Conservation (phyloP, 306 rosid species). For the Fagus crenata region DNA sequence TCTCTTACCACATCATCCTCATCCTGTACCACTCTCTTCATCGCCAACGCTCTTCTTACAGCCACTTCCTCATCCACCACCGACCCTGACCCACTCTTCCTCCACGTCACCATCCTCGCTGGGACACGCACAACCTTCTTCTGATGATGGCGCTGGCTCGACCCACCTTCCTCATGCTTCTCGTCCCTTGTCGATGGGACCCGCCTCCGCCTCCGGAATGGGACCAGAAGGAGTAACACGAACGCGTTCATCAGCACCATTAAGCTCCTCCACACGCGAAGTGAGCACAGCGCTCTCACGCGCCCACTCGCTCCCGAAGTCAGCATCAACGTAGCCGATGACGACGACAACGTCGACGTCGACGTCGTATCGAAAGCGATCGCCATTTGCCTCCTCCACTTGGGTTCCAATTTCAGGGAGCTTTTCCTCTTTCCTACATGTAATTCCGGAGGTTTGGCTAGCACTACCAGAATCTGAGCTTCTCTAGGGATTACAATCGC, state of each 20-base stretch:
- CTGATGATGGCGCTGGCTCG: neutral
- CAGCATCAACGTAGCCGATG: conserved; percentile 36
- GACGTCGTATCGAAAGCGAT: neutral
- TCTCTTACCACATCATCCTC: conserved; percentile 42
- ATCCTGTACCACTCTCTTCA: conserved; percentile 59
- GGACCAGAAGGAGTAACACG: conserved; percentile 52
- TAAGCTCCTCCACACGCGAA: conserved; percentile 54
- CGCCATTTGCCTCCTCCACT: neutral
- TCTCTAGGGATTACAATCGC: neutral
- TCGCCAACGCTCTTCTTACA: conserved; percentile 68
- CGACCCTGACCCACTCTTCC: conserved; percentile 13
- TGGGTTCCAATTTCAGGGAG: neutral
- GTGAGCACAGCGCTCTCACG: conserved; percentile 53
- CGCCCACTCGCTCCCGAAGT: conserved; percentile 81
- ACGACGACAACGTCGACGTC: conserved; percentile 8
- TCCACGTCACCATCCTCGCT: neutral
- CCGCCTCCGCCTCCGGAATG: conserved; percentile 63
- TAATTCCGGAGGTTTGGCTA: neutral
- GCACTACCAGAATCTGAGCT: neutral
- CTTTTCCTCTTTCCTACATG: neutral
- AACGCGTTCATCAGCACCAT: conserved; percentile 51
- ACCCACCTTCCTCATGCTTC: conserved; percentile 31
- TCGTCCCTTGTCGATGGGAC: conserved; percentile 38
- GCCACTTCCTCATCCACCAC: conserved; percentile 50
- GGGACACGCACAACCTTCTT: conserved; percentile 37